phyloP scores from a whole-genome alignment of 495 filamentous ascomycete genomes.

The Annulohypoxylon stygium region DNA sequence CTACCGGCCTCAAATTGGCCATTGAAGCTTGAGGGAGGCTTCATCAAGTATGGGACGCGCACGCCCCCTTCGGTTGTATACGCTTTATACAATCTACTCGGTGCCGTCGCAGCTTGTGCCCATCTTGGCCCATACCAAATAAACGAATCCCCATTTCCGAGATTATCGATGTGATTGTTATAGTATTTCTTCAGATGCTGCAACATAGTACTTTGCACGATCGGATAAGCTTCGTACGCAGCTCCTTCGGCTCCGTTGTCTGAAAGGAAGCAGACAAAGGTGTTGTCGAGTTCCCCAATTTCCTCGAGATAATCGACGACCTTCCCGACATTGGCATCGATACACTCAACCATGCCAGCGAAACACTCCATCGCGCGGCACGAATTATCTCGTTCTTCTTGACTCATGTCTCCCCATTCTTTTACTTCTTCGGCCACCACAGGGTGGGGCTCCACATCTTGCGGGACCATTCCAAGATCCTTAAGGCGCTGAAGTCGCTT shows the following conservation, averaged over 20 bases:
- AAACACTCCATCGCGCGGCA: slow-evolving; percentile 70
- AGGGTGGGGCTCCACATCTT: slow-evolving; percentile 67
- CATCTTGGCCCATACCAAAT: slow-evolving; percentile 77
- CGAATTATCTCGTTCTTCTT: slow-evolving; percentile 68
- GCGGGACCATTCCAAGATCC: slow-evolving; percentile 65
- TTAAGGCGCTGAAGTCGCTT: slow-evolving; percentile 66
- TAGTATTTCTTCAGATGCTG: slow-evolving; percentile 72
- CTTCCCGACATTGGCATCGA: slow-evolving; percentile 73
- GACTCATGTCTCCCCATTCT: slow-evolving; percentile 66
- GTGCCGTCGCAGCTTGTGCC: slow-evolving; percentile 75
- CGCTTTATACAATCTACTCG: slow-evolving; percentile 71
- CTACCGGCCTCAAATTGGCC: slow-evolving; percentile 49
- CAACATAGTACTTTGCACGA: slow-evolving; percentile 62
- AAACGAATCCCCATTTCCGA: slow-evolving; percentile 71
- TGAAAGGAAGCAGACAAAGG: slow-evolving; percentile 73
- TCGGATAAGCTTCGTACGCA: slow-evolving; percentile 73
- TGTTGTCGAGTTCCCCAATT: slow-evolving; percentile 73
- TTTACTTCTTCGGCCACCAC: slow-evolving; percentile 71
- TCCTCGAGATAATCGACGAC: slow-evolving; percentile 69
- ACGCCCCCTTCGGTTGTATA: slow-evolving; percentile 75
- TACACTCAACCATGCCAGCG: slow-evolving; percentile 74
- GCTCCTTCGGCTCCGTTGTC: slow-evolving; percentile 75
- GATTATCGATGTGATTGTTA: slow-evolving; percentile 71
- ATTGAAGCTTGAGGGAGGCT: slow-evolving; percentile 54
- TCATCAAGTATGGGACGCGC: slow-evolving; percentile 70